These are phyloP conservation scores for Mycena crocata DNA, from an alignment of 768 basidiomycete genomes.

Conservation along the genomic window DNA sequence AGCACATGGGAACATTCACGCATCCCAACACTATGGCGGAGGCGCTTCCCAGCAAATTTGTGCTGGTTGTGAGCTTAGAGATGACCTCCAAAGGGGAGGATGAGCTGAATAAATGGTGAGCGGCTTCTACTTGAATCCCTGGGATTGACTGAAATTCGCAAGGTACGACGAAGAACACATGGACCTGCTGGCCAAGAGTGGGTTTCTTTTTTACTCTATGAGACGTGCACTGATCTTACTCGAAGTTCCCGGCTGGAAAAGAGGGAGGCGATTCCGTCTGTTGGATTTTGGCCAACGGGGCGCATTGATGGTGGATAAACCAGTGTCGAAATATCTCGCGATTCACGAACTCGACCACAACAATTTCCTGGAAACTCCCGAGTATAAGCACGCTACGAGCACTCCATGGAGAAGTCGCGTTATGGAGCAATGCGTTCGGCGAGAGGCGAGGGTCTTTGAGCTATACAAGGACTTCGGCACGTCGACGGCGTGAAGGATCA, in stretches of 20 bases:
- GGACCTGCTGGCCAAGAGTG: conserved; percentile 40
- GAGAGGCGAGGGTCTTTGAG: conserved; percentile 39
- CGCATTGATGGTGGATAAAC: conserved; percentile 27
- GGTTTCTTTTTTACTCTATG: no score
- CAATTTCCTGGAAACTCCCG: conserved; percentile 36
- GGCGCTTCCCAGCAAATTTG: conserved; percentile 37
- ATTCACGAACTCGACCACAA: conserved; percentile 44
- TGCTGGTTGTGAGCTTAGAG: conserved; percentile 39
- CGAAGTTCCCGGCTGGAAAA: conserved; percentile 46
- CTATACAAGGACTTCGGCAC: conserved; percentile 36
- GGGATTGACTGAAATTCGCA: neutral
- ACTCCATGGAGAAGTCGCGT: conserved; percentile 43
- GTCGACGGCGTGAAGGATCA: neutral
- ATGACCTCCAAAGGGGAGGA: conserved; percentile 38
- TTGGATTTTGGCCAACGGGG: conserved; percentile 34
- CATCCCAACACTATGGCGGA: conserved; percentile 26
- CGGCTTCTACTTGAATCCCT: neutral
- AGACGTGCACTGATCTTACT: no score
- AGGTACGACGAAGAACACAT: conserved; percentile 51
- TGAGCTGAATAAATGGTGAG: conserved; percentile 48
- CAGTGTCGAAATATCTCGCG: conserved; percentile 45
- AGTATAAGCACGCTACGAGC: conserved; percentile 37
- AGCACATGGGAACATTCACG: conserved; percentile 33
- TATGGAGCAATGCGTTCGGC: conserved; percentile 29
- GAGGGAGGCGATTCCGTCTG: conserved; percentile 45